Evolutionary conservation across 805 yeast genomes (phyloP).

Genomic region (Cyberlindnera maritima): DNA sequence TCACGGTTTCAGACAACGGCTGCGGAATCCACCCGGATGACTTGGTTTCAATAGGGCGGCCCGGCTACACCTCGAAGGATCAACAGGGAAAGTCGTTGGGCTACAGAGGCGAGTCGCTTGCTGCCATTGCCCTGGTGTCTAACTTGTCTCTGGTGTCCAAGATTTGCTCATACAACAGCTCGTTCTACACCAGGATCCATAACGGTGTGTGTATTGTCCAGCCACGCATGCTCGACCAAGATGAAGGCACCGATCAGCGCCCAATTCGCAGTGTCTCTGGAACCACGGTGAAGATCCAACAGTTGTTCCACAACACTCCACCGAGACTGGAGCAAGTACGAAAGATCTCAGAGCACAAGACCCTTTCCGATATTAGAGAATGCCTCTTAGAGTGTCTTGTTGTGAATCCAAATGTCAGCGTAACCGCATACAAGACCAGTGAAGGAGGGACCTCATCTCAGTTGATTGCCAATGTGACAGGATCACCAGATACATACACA

Average conservation of each 20-base stretch:
- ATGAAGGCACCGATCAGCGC: not conserved
- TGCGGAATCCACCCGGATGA: conserved; percentile 55
- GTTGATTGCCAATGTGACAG: conserved; percentile 2
- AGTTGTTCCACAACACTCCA: conserved; percentile 42
- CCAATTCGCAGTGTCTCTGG: conserved; percentile 30
- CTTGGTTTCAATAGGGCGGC: conserved; percentile 34
- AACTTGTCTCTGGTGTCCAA: conserved; percentile 49
- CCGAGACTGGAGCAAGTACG: conserved; percentile 37
- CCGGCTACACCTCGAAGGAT: conserved; percentile 2
- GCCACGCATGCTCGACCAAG: conserved; percentile 7
- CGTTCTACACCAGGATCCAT: conserved; percentile 24
- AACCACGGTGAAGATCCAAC: conserved; percentile 35
- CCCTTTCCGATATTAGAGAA: conserved; percentile 31
- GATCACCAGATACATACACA: not conserved
- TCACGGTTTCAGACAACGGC: conserved; percentile 66
- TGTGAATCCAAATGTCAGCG: conserved; percentile 23
- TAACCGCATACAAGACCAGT: conserved; percentile 13
- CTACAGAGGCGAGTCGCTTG: conserved; percentile 71
- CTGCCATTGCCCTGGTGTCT: conserved; percentile 48
- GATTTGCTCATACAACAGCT: conserved; percentile 26
- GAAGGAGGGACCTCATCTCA: not conserved
- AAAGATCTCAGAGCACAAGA: conserved; percentile 21
- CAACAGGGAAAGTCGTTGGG: conserved; percentile 45
- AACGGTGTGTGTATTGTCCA: conserved; percentile 17
- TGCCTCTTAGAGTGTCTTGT: conserved; percentile 31